A percentile compares a stretch with the other conserved stretches of the same genome.
Evolutionary conservation across 2,329 filamentous ascomycete species (phyloP).

Genomic region (Zasmidium cellare): DNA sequence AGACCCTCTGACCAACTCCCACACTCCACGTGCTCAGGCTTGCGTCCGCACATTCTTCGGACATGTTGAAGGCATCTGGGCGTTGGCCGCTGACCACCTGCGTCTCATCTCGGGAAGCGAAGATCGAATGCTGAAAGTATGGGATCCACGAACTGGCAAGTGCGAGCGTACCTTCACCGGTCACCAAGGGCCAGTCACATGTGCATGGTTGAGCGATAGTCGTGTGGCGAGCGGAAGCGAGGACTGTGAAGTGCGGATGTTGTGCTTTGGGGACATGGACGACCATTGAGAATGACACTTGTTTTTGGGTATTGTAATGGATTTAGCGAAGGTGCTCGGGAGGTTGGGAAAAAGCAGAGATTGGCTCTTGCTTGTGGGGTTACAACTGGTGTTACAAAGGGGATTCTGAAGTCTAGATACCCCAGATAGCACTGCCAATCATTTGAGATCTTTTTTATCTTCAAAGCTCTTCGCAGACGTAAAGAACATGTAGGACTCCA

Average conservation of each 20-base stretch:
- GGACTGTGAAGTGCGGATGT: slow-evolving; percentile 82
- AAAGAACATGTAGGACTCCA: no score
- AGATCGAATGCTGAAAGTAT: slow-evolving; percentile 92
- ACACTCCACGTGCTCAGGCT: slow-evolving; percentile 42
- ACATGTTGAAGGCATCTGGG: slow-evolving; percentile 95
- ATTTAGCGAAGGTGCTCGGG: slow-evolving; percentile 7
- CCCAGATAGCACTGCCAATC: slow-evolving; percentile 3
- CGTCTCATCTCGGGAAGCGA: slow-evolving; percentile 87
- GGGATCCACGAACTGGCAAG: slow-evolving; percentile 88
- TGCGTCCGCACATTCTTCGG: slow-evolving; percentile 94
- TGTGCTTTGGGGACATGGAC: slow-evolving; percentile 33
- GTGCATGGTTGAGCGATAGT: slow-evolving; percentile 85
- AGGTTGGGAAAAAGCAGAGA: neutral
- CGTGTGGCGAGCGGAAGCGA: slow-evolving; percentile 89
- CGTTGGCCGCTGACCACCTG: slow-evolving; percentile 82
- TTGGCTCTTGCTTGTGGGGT: neutral
- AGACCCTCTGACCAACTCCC: slow-evolving; percentile 36
- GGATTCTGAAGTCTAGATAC: neutral
- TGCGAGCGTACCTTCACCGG: slow-evolving; percentile 92
- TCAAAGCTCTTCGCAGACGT: no score
- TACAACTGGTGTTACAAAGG: neutral
- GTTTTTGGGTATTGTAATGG: neutral
- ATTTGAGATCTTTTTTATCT: neutral
- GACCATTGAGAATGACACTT: slow-evolving; percentile 5
- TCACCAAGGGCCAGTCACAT: slow-evolving; percentile 88